Base-by-base conservation (phyloP, 805 yeast genomes). In the Schizosaccharomyces octosporus region DNA sequence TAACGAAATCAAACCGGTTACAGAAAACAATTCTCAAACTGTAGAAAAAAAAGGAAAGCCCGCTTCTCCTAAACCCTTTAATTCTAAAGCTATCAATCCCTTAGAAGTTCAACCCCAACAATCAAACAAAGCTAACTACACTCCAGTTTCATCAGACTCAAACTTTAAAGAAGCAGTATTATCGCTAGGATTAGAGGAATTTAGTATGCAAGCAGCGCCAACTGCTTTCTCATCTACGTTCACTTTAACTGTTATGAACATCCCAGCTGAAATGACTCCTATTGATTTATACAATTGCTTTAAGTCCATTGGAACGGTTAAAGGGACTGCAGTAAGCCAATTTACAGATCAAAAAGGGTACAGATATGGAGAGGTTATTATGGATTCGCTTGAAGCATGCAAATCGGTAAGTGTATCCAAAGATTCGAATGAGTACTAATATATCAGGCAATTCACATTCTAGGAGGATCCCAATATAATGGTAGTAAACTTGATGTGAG, bases 331-430 rank as follows among this genome's bases (percentile, higher is more conserved):
- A 17, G 63, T 64, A 27, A 51, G 61, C 39, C 62, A 63, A 21
- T 57, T 61, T 11, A 61, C 61, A 27, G 61, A 63, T 29, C 62
- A 62, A 15, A 55, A 36, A 36, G 66, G 64, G 31, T 41, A 51
- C 15, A 42, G 66, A 19, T 58, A 55, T 59, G 65, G 63, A 9
- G 63, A 64, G 21, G 61, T 62, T 1, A 27, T 62, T 45, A 62
- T 64, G 63, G 61, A 54, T 36, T 51, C 31, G 19, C 29, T 41
- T 41, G 60, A 58, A 29, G 27, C 31, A 7, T 58, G 48, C 27
- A 27, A 58, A 19, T 17, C 19, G 13, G 60, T 58, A 58, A 55
- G 43, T 24, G 3, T 9, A 32, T 9, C 43, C 59, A 5, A 32
- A 45, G 4, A 1, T 43, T 45, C 21, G 57, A 17, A 51, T 24